Evolutionary conservation across 495 filamentous ascomycete species (phyloP), one percentile per base, ranked within the genome.

Genomic region (Xanthoparmelia taractica): DNA sequence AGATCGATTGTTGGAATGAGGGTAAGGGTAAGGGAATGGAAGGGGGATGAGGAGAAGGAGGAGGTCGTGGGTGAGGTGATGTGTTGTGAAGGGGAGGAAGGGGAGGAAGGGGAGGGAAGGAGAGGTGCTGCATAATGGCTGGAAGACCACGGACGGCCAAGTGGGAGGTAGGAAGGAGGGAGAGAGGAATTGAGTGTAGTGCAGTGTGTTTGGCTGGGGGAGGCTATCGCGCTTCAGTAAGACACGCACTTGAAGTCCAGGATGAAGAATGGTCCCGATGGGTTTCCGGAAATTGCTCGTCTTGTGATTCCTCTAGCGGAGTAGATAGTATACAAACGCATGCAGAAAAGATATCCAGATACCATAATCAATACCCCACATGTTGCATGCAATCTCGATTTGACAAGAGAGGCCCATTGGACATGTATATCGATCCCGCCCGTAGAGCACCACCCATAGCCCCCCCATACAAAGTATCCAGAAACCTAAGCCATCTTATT

Each of bases 401-500:
- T 15, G 11, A 17, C 50, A 18, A 57, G 38, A 43, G 40, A 25
- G 23, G n/a, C 43, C 57, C 52, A 63, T 43, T 40, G 31, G 41
- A 43, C 23, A 37, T 23, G 29, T 59, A 38, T 57, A 47, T 41
- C 29, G 37, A 50, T 31, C 8, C 55, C 33, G 34, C 37, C 41
- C 56, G 40, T 27, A 48, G n/a, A 58, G 56, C 11, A 45, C 55
- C 37, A 50, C 33, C 23, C 23, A 34, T 38, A 29, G n/a, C 15
- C 15, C 20, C 56, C 27, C 7, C 25, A 40, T n/a, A 8, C 13
- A 20, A 61, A 43, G n/a, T n/a, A n/a, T n/a, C n/a, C 6, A 10
- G 3, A 25, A 12, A 7, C 48, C 23, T 63, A 63, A 31, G 61
- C 61, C 17, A 50, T 41, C 61, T 63, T 66, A 11, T 67, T 68